Evolutionary conservation across 495 filamentous ascomycete species (phyloP), one percentile per base, ranked within the genome.

Genomic region (Aspergillus asperescens): DNA sequence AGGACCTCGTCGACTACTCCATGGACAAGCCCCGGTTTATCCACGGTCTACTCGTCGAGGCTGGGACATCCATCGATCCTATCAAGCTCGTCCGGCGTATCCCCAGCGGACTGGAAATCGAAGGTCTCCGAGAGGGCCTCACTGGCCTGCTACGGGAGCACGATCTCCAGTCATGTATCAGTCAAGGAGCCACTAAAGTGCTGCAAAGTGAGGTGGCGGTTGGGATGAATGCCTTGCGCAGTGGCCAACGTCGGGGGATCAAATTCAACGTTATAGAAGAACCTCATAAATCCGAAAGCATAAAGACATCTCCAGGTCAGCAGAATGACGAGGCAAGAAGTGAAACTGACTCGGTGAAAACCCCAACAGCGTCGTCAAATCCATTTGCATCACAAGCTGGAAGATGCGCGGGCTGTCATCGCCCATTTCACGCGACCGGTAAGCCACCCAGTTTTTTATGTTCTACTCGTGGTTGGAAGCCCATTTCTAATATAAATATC

Each of bases 1-100:
- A 95, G 55, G 93, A 98, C 60, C 78, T 98, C 8, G 82, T 98
- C 18, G 81, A 90, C 52, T 96, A 96, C 71, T 86, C 82, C 19
- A 97, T 98, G 94, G 89, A 95, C 67, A 95, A 95, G 57, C 93
- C 93, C 0, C 79, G 79, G 12, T 98, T 98, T 71, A 96, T 98
- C 50, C 84, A 89, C 15, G 94, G 88, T 2, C 73, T 98, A 7
- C 80, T 98, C 2, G 89, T 96, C 56, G 89, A 96, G 67, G 91
- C 94, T 5, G 93, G 94, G 10, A 96, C 90, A 4, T 80, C 88
- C 4, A 91, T 97, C 45, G 83, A 96, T 58, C 92, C 92, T 0
- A 86, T 96, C 52, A 87, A 84, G 7, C 79, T 98, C 6, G 90
- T 98, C 6, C 79, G 88, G 9, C 83, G 90, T 0, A 97, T 98